phyloP scores from a whole-genome alignment of 2,329 filamentous ascomycete species.

The Diaporthe destruens region DNA sequence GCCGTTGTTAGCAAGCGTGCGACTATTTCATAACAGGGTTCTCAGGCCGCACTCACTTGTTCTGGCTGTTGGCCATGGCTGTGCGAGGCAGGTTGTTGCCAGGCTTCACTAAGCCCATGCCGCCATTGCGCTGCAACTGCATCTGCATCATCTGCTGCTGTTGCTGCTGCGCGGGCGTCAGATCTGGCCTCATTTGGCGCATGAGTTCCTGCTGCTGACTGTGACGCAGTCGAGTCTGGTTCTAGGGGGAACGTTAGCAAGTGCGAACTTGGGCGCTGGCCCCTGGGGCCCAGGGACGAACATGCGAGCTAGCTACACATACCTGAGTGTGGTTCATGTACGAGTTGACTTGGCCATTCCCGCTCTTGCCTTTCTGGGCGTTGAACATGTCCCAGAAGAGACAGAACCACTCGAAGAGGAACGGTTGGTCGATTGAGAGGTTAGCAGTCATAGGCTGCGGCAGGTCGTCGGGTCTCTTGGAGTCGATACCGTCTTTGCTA shows the following conservation, averaged over 20 bases:
- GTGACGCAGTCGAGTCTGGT: slow-evolving; percentile 79
- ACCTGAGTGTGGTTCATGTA: slow-evolving; percentile 90
- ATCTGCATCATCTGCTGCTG: slow-evolving; percentile 75
- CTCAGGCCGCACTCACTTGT: slow-evolving; percentile 66
- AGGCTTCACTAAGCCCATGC: slow-evolving; percentile 69
- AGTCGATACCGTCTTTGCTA: slow-evolving; percentile 79
- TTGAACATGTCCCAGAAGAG: slow-evolving; percentile 97
- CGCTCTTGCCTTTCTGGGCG: slow-evolving; percentile 80
- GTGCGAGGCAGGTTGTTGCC: slow-evolving; percentile 76
- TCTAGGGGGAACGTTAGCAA: slow-evolving; percentile 54
- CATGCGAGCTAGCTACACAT: slow-evolving; percentile 50
- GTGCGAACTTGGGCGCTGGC: slow-evolving; percentile 46
- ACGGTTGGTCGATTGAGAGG: slow-evolving; percentile 78
- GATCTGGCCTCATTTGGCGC: slow-evolving; percentile 75
- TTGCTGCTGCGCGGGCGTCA: slow-evolving; percentile 65
- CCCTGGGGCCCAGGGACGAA: slow-evolving; percentile 30
- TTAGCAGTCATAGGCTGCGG: slow-evolving; percentile 79
- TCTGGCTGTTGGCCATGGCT: slow-evolving; percentile 83
- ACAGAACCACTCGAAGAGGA: slow-evolving; percentile 97
- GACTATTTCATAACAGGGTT: background rate
- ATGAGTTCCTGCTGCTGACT: slow-evolving; percentile 82
- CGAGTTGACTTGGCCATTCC: slow-evolving; percentile 74
- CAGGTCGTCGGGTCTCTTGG: slow-evolving; percentile 83
- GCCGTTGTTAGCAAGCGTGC: slow-evolving; percentile 22
- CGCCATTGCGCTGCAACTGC: slow-evolving; percentile 71